These are phyloP conservation scores for Cinnamomum micranthum DNA, from an alignment of 164 flowering plant genomes.

Conservation along the genomic window DNA sequence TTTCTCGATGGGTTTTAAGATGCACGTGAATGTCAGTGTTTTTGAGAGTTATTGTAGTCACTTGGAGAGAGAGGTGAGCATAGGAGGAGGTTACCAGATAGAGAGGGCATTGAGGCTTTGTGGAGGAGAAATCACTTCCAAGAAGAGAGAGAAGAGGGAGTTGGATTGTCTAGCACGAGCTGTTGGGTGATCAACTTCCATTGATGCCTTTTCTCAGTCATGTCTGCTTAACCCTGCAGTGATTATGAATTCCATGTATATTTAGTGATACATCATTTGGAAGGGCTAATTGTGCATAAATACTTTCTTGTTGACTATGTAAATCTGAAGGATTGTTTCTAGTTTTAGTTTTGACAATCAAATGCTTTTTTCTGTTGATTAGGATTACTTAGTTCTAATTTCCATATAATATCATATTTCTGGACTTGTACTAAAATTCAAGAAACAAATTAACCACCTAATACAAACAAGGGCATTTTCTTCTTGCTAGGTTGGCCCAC, in stretches of 20 bases:
- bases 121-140: slow-evolving; percentile 55
- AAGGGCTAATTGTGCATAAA: neutral
- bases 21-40: slow-evolving; percentile 84
- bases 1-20: slow-evolving; percentile 75
- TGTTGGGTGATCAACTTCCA: slow-evolving; percentile 18
- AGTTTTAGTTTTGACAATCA: neutral
- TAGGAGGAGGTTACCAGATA: slow-evolving; percentile 88
- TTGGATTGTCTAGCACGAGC: slow-evolving; percentile 33
- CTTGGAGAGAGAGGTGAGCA: slow-evolving; percentile 87
- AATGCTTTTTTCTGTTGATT: too few relatives aligned
- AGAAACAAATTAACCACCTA: too few relatives aligned
- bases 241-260: neutral
- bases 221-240: neutral
- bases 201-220: neutral
- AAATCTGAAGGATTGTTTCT: neutral
- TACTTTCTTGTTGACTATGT: neutral
- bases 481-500: too few relatives aligned
- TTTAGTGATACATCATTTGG: neutral
- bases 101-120: slow-evolving; percentile 65
- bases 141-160: slow-evolving; percentile 30
- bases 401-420: too few relatives aligned
- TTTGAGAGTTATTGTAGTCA: slow-evolving; percentile 86
- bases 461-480: too few relatives aligned
- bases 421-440: too few relatives aligned
- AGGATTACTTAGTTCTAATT: too few relatives aligned